Evolutionary conservation across 148 eudicot species (phyloP).

Genomic region (Vaccinium darrowii): DNA sequence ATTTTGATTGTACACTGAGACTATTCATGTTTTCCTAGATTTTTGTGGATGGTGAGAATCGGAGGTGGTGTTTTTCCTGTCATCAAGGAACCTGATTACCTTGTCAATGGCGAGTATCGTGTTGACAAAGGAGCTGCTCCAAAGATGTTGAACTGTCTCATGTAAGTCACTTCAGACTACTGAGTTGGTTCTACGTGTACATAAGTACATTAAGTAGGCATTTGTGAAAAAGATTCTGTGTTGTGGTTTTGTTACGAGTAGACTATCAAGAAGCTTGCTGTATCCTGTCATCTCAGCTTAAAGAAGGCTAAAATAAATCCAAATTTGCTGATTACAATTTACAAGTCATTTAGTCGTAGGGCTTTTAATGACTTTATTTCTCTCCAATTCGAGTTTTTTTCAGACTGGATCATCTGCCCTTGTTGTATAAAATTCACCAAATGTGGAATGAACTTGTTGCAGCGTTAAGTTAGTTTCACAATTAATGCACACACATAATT

Average conservation of each 20-base stretch:
- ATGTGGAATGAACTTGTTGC: not conserved
- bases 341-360: not conserved
- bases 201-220: no score
- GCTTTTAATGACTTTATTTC: not conserved
- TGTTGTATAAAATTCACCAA: not conserved
- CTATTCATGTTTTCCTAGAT: conserved; percentile 39
- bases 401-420: not conserved
- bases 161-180: conserved; percentile 56
- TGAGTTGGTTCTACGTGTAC: not conserved
- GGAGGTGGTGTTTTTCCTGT: conserved; percentile 98
- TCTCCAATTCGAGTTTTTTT: not conserved
- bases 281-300: not conserved
- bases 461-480: not conserved
- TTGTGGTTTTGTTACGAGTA: not conserved
- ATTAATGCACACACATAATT: not conserved
- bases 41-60: conserved; percentile 99
- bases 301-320: not conserved
- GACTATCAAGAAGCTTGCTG: not conserved
- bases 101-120: conserved; percentile 97
- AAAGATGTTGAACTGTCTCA: conserved; percentile 96
- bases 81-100: conserved; percentile 97
- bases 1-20: conserved; percentile 2
- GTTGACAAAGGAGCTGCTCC: conserved; percentile 99
- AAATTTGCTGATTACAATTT: not conserved
- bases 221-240: not conserved